Base-by-base conservation (phyloP, 257 asterid genomes). In the Nicotiana tomentosiformis region DNA sequence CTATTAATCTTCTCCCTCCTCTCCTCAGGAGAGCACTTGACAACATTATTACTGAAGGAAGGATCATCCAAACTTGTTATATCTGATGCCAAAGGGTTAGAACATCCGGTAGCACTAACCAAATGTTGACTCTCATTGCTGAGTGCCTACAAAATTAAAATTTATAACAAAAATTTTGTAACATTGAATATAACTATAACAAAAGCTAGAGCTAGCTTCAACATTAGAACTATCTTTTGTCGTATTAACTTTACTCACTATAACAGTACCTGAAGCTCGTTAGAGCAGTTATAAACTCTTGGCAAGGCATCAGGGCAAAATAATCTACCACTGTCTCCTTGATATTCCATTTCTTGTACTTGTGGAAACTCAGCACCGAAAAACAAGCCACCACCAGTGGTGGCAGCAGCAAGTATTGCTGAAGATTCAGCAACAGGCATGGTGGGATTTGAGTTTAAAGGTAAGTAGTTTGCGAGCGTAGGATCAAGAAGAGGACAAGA, bases 1-100 rank as follows among this genome's bases (percentile, higher is more conserved):
- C 95, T 89, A 66, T 90, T 91, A 80, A 95, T 95, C 89, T 95
- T 95, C 77, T 93, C 90, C 84, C 91, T 93, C 89, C 97, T 91
- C 88, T 95, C 97, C 90, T 95, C 99, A 11, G 85, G 93, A 0
- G 98, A 90, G 81, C 93, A 91, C 65, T 95, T 95, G 0, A 96
- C 97, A 2, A 90, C 95, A 84, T 91, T 56, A 53, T 12, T 53
- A 16, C 18, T 92, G 81, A 88, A 90, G 2, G 88, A 86, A 0
- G 98, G 90, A 84, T 95, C 98, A 1, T 95, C 97, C 88, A 93
- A 84, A 77, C 91, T 89, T 58, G 98, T 84, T 68, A 92, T 95
- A 60, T 95, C 98, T 57, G 98, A 87, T 83, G 93, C 87, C 86
- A 91, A 90, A 69, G 92, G 88, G 58, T 90, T 86, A 14, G 92